Percentiles rank a stretch among this genome's conserved stretches.
These are phyloP conservation scores for Leccinum griseonigrum DNA, from an alignment of 1,284 basidiomycete species.

Conservation along the genomic window DNA sequence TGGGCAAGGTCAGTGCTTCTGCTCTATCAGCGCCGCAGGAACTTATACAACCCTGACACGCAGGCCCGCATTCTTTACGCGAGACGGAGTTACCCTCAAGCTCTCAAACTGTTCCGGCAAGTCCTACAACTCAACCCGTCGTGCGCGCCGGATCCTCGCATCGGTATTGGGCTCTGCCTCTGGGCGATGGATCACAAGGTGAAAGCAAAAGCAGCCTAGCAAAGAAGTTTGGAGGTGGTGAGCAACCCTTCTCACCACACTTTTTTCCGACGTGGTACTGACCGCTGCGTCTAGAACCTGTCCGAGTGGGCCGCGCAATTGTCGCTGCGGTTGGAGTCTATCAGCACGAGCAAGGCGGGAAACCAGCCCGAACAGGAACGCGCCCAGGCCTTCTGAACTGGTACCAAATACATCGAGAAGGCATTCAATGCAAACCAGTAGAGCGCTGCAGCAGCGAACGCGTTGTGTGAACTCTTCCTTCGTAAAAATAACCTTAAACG, in stretches of 20 bases:
- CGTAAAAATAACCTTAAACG: slow-evolving; percentile 60
- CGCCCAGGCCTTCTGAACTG: slow-evolving; percentile 50
- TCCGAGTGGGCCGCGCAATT: slow-evolving; percentile 73
- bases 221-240: slow-evolving; percentile 80
- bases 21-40: neutral
- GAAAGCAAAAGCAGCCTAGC: slow-evolving; percentile 70
- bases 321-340: slow-evolving; percentile 78
- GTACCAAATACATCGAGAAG: slow-evolving; percentile 69
- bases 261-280: neutral
- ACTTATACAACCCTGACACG: neutral
- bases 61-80: slow-evolving; percentile 84
- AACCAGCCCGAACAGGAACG: slow-evolving; percentile 59
- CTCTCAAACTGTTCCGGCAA: slow-evolving; percentile 82
- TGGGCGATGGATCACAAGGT: slow-evolving; percentile 80
- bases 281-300: slow-evolving; percentile 56
- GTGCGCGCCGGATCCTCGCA: slow-evolving; percentile 85
- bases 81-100: slow-evolving; percentile 70
- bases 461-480: slow-evolving; percentile 71
- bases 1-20: slow-evolving; percentile 64
- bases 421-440: slow-evolving; percentile 78
- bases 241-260: slow-evolving; percentile 28
- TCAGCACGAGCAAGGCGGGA: slow-evolving; percentile 78
- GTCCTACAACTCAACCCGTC: slow-evolving; percentile 64
- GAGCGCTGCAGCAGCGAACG: slow-evolving; percentile 76
- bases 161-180: slow-evolving; percentile 90